Evolutionary conservation across 164 flowering plant species (phyloP), one percentile per base, ranked within the genome.

Genomic region (Malania oleifera): DNA sequence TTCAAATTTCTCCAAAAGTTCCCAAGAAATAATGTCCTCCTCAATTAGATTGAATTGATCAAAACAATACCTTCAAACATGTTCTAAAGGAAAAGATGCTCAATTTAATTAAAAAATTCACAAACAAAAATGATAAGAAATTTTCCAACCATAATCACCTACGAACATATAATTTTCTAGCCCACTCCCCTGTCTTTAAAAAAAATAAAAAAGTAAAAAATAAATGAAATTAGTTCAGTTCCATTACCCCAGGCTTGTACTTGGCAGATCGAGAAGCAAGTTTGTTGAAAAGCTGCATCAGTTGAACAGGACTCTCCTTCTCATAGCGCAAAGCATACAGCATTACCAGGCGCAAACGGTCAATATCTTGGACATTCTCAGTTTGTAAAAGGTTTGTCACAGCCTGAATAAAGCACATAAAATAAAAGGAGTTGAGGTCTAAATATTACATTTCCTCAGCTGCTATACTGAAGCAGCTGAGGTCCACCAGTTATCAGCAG

Each of bases 281-380:
- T 71, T 88, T 93, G 78, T 91, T 93, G 67, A 87, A 82, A 56
- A 93, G 86, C 80, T 93, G 97, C 99, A 93, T 93, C 77, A 93
- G 70, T 64, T 93, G 97, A 67, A 93, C 92, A 41, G 99, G 89
- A 67, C 87, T 93, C 65, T 93, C 99, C 72, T 93, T 93, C 78
- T 93, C 99, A 75, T 90, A 93, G 34, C 99, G 91, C 79, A 93
- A 70, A 60, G 97, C 97, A 77, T 90, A 93, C 75, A 93, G 43
- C 97, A 90, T 88, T 34, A 88, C 96, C 10, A 93, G 67, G 61
- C 93, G 96, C 58, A 91, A 70, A 18, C 91, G 86, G 52, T 91
- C 99, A 65, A 88, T 62, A 61, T 93, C 97, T 56, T 96, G 85
- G 57, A 91, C 62, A 67, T 78, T 82, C 53, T 90, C 97, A 78